These are phyloP conservation scores for Coniochaeta ligniaria DNA, from an alignment of 2,329 filamentous ascomycete species.

Conservation along the genomic window DNA sequence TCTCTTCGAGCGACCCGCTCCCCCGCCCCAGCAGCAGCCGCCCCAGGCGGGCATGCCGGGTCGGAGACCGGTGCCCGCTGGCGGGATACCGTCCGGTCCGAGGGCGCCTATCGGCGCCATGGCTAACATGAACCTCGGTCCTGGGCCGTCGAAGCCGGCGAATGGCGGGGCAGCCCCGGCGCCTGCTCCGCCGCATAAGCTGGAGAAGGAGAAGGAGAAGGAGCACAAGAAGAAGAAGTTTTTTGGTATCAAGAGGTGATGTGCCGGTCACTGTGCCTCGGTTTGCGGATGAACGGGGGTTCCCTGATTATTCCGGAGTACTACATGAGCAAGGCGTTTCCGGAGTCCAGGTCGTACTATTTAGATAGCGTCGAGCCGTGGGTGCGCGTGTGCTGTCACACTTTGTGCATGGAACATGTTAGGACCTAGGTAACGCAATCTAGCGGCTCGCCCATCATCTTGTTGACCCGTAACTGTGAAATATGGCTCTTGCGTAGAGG, in stretches of 20 bases:
- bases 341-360: not conserved
- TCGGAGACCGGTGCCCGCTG: slow-evolving; percentile 17
- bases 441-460: not conserved
- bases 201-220: slow-evolving; percentile 33
- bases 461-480: not conserved
- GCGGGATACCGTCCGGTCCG: slow-evolving; percentile 27
- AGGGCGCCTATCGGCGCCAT: slow-evolving; percentile 41
- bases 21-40: slow-evolving; percentile 31
- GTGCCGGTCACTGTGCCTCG: not conserved
- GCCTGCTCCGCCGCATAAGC: slow-evolving; percentile 31
- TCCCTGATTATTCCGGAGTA: not conserved
- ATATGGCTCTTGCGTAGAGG: not conserved
- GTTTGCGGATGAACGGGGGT: not conserved
- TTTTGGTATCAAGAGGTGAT: not conserved
- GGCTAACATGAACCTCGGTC: slow-evolving; percentile 38
- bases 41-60: not conserved
- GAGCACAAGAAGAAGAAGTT: slow-evolving; percentile 25
- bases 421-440: not conserved
- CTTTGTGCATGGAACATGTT: not conserved
- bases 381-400: not conserved
- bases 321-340: not conserved
- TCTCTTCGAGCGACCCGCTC: slow-evolving; percentile 67
- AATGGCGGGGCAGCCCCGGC: slow-evolving; percentile 17
- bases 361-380: not conserved
- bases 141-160: slow-evolving; percentile 18